These are phyloP conservation scores for Chaetomium strumarium DNA, from an alignment of 2,329 filamentous ascomycete genomes.

Conservation along the genomic window DNA sequence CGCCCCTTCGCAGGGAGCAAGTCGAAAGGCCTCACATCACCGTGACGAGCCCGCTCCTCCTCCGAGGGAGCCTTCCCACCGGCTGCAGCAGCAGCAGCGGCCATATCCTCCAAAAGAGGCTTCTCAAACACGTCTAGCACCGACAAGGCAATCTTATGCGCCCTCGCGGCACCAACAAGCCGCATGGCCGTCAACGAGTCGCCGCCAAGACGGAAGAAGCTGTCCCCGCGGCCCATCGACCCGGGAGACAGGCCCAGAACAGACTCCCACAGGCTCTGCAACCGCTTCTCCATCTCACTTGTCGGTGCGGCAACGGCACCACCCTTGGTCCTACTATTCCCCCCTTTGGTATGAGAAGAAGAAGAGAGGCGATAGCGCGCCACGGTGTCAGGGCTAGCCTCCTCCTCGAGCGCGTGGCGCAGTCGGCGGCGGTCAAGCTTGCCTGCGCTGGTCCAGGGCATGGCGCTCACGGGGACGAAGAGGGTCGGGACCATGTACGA, in stretches of 20 bases:
- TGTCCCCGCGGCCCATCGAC: slow-evolving; percentile 19
- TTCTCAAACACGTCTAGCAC: slow-evolving; percentile 24
- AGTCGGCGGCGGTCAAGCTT: slow-evolving; percentile 24
- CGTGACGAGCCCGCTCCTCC: not conserved
- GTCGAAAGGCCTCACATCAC: slow-evolving; percentile 15
- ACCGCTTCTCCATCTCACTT: slow-evolving; percentile 21
- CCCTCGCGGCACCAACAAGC: slow-evolving; percentile 36
- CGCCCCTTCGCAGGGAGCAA: slow-evolving; percentile 13
- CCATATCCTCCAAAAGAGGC: slow-evolving; percentile 18
- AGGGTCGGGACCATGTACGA: slow-evolving; percentile 26
- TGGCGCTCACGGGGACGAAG: slow-evolving; percentile 21
- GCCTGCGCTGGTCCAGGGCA: slow-evolving; percentile 24
- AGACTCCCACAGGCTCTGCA: slow-evolving; percentile 21
- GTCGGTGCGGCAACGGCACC: too few relatives aligned
- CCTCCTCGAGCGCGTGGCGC: slow-evolving; percentile 16
- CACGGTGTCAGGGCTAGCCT: slow-evolving; percentile 4
- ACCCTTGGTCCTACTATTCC: too few relatives aligned
- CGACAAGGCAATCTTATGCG: slow-evolving; percentile 18
- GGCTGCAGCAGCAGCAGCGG: not conserved
- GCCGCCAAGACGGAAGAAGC: slow-evolving; percentile 33
- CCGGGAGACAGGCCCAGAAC: slow-evolving; percentile 14
- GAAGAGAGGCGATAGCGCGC: slow-evolving; percentile 14
- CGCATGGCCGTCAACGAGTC: slow-evolving; percentile 36
- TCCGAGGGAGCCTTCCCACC: too few relatives aligned
- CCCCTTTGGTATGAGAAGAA: too few relatives aligned